phyloP scores from a whole-genome alignment of 1,284 basidiomycete genomes.

The Fomitiporia mediterranea region DNA sequence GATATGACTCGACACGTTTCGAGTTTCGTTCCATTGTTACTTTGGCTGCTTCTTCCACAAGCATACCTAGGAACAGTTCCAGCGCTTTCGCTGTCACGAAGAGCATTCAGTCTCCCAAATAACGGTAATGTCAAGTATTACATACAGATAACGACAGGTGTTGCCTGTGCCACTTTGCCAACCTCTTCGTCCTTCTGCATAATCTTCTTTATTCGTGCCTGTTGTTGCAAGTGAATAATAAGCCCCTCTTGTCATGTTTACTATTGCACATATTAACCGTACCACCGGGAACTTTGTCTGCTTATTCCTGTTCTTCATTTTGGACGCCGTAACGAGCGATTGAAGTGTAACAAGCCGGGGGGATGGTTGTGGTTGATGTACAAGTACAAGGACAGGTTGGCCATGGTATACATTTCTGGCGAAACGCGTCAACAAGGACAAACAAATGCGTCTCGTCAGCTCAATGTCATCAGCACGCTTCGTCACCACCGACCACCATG shows the following conservation, averaged over 20 bases:
- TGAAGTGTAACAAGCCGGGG: too few species aligned
- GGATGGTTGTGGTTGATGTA: background rate
- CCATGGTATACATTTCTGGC: background rate
- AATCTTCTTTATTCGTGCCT: slow-evolving; percentile 98
- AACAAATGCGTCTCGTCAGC: background rate
- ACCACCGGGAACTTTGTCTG: slow-evolving; percentile 83
- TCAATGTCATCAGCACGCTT: background rate
- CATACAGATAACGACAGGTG: slow-evolving; percentile 96
- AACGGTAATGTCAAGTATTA: slow-evolving; percentile 24
- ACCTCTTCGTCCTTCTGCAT: slow-evolving; percentile 99
- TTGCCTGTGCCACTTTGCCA: slow-evolving; percentile 96
- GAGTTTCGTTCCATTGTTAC: slow-evolving; percentile 79
- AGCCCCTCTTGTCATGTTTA: too few species aligned
- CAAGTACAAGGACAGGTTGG: background rate
- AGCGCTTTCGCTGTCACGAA: slow-evolving; percentile 80
- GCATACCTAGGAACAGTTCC: slow-evolving; percentile 87
- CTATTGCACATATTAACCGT: too few species aligned
- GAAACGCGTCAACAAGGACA: background rate
- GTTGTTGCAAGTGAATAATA: background rate
- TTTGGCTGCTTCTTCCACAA: slow-evolving; percentile 82
- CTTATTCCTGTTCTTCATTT: slow-evolving; percentile 82
- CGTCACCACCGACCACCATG: slow-evolving; percentile 11
- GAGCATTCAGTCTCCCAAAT: background rate
- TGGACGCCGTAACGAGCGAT: background rate
- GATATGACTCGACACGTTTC: slow-evolving; percentile 91